Base-by-base conservation (phyloP, 202 grass and related monocot genomes). In the Hordeum pubiflorum region DNA sequence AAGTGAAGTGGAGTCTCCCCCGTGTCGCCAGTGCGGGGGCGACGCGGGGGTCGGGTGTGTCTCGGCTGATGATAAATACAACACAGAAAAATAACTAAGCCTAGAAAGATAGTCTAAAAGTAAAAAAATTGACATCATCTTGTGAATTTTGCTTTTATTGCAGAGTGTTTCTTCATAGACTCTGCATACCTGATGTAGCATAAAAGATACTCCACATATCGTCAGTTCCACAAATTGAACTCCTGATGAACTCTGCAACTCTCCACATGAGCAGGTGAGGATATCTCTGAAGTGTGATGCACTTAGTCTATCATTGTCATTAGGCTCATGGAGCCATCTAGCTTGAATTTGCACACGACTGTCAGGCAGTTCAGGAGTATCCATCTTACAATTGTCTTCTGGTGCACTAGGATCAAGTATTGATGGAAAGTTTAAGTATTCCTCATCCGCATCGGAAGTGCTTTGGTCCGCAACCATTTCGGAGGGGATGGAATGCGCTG, bases 211-310 rank as follows among this genome's bases (percentile, higher is more conserved):
- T 44, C 96, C 96, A 6, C 90, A 93, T 76, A 96, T 89, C 26
- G 69, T 91, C 68, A 99, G 61, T 82, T 96, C 92, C 41, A 99
- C 88, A 88, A 91, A 93, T 31, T 87, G 87, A 46, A 63, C 83
- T 65, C 89, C 87, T 21, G 85, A 96, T 46, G 80, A 93, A 81
- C 44, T 93, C 80, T 91, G 90, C 82, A 93, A 43, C 63, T 83
- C 83, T 58, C 96, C 87, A 74, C 92, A 93, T 10, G 88, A 93
- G 72, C 78, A 93, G 23, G 67, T 83, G 69, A 96, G 77, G 56
- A 99, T 99, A 72, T 85, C 93, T 87, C 96, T 89, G 62, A 90
- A 99, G 83, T 96, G 96, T 37, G 96, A 91, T 46, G 90, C 88
- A 66, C 79, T 93, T 79, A 99, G 33, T 76, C 81, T 86, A 77